phyloP scores from a whole-genome alignment of 108 stramenopile species.

The Cyclotella baltica region DNA sequence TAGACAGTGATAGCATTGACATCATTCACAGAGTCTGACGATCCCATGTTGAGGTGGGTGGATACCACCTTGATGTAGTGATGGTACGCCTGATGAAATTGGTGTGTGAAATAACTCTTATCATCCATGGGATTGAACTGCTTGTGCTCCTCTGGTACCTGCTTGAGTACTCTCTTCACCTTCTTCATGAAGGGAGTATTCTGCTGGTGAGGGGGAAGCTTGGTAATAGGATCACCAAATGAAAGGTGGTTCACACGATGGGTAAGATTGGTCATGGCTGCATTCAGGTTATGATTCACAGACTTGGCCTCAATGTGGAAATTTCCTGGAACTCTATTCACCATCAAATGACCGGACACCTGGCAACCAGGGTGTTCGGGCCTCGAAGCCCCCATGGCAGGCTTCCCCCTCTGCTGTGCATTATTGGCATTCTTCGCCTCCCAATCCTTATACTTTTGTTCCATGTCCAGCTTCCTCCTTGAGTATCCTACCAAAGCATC shows the following conservation, averaged over 20 bases:
- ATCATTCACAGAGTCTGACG: constrained; percentile 29
- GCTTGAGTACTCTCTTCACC: constrained; percentile 80
- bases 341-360: constrained; percentile 78
- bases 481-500: constrained; percentile 76
- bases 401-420: constrained; percentile 54
- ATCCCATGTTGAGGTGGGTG: constrained; percentile 85
- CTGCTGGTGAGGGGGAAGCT: constrained; percentile 47
- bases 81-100: constrained; percentile 93
- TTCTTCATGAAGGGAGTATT: constrained; percentile 59
- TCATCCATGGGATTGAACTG: constrained; percentile 90
- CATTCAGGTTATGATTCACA: constrained; percentile 94
- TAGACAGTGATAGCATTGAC: constrained; percentile 77
- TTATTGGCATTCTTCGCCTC: constrained; percentile 60
- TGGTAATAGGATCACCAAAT: constrained; percentile 85
- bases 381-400: constrained; percentile 53
- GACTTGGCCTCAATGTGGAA: constrained; percentile 98
- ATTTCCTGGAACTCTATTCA: constrained; percentile 96
- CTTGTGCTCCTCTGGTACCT: constrained; percentile 83
- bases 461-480: constrained; percentile 84
- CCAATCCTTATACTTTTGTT: constrained; percentile 89
- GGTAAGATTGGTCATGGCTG: constrained; percentile 94
- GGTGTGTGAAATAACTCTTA: constrained; percentile 60
- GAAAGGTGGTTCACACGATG: constrained; percentile 94
- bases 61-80: constrained; percentile 99
- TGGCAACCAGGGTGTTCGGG: constrained; percentile 93